phyloP scores from a whole-genome alignment of 2,329 filamentous ascomycete genomes.

The Neofusicoccum sp. region DNA sequence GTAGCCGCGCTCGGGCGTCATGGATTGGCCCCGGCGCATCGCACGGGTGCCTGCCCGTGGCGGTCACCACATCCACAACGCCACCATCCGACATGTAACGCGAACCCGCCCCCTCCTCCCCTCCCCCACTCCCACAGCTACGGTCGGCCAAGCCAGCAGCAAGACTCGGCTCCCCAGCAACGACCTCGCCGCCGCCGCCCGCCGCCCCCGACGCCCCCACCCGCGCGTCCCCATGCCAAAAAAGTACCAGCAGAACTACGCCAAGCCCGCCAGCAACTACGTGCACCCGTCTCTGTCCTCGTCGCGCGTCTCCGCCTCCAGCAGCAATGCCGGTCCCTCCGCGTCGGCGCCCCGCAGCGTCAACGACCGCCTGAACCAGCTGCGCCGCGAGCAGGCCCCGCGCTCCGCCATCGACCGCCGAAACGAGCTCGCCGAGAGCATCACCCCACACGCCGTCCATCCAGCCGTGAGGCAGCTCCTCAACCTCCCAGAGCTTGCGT shows the following conservation, averaged over 20 bases:
- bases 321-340: conserved; percentile 17
- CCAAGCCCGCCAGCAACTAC: conserved; percentile 44
- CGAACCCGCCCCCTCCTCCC: background rate
- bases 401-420: conserved; percentile 44
- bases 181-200: background rate
- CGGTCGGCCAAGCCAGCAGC: background rate
- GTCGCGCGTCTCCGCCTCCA: conserved; percentile 31
- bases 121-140: background rate
- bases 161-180: background rate
- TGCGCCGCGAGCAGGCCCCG: conserved; percentile 47
- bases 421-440: conserved; percentile 46
- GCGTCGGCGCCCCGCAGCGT: conserved; percentile 40
- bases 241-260: conserved; percentile 48
- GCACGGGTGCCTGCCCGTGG: background rate
- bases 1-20: conserved; percentile 9
- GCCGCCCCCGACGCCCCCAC: background rate
- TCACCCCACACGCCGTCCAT: conserved; percentile 47
- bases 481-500: conserved; percentile 48
- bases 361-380: conserved; percentile 51
- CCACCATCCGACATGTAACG: conserved; percentile 15
- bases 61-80: background rate
- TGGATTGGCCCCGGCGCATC: background rate
- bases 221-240: conserved; percentile 46
- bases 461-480: conserved; percentile 48
- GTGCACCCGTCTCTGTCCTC: conserved; percentile 40